Percentiles rank a stretch among this genome's conserved stretches.
Conservation (phyloP, 2,329 filamentous ascomycete species). For the Ceratocystis variospora region DNA sequence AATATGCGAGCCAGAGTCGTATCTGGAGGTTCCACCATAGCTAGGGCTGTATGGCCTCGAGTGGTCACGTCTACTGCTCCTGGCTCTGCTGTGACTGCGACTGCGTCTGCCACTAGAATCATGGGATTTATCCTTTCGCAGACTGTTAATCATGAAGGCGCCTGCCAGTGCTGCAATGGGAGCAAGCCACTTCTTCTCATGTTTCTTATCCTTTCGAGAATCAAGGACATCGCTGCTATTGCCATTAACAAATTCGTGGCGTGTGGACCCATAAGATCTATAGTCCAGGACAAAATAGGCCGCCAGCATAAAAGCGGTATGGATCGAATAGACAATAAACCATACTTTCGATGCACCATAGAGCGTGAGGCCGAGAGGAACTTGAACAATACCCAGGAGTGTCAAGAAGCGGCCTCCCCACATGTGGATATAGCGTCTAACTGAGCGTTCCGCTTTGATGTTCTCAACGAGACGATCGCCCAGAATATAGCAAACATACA, state of each 20-base stretch:
- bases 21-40: slow-evolving; percentile 37
- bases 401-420: slow-evolving; percentile 72
- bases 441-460: slow-evolving; percentile 36
- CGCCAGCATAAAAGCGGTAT: slow-evolving; percentile 57
- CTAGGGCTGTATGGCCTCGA: slow-evolving; percentile 28
- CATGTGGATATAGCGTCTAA: slow-evolving; percentile 59
- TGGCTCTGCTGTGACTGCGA: slow-evolving; percentile 21
- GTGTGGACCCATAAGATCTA: slow-evolving; percentile 41
- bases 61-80: slow-evolving; percentile 3
- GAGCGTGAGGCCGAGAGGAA: slow-evolving; percentile 76
- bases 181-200: slow-evolving; percentile 34
- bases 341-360: slow-evolving; percentile 78
- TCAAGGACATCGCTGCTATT: slow-evolving; percentile 20
- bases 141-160: slow-evolving; percentile 33
- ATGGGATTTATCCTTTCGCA: slow-evolving; percentile 29
- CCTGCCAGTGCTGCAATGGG: slow-evolving; percentile 41
- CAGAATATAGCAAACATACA: slow-evolving; percentile 57
- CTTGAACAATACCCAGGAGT: slow-evolving; percentile 70
- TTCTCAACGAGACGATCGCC: slow-evolving; percentile 51
- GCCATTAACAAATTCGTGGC: slow-evolving; percentile 24
- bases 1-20: slow-evolving; percentile 52
- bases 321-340: slow-evolving; percentile 76
- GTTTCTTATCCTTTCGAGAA: slow-evolving; percentile 27
- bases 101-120: slow-evolving; percentile 30
- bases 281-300: slow-evolving; percentile 72